Conservation (phyloP, 1,139 yeast genomes). For the Pichia sorboxylosa region DNA sequence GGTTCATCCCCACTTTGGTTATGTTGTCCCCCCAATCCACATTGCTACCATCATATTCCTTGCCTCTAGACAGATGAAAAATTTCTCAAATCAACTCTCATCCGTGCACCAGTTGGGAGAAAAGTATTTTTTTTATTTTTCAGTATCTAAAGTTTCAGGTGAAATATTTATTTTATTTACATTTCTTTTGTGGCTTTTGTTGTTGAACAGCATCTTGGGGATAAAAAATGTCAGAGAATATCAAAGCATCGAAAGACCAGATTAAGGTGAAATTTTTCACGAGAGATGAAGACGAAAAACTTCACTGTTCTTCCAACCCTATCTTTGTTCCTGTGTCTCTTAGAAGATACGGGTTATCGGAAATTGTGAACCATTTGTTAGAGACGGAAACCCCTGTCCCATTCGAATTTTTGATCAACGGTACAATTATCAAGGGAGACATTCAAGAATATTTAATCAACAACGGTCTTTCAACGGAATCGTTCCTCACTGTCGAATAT, state of each 20-base stretch:
- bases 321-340: conserved; percentile 76
- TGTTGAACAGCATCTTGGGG: too few relatives aligned
- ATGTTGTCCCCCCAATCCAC: too few relatives aligned
- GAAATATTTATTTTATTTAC: too few relatives aligned
- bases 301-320: conserved; percentile 73
- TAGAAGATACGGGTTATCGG: conserved; percentile 86
- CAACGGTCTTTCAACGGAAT: conserved; percentile 76
- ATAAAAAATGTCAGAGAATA: conserved; percentile 7
- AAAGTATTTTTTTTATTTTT: too few relatives aligned
- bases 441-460: conserved; percentile 66
- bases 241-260: conserved; percentile 23
- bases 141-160: too few relatives aligned
- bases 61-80: too few relatives aligned
- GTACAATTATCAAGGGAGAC: conserved; percentile 65
- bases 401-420: conserved; percentile 85
- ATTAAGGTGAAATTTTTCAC: conserved; percentile 78
- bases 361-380: conserved; percentile 83
- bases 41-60: too few relatives aligned
- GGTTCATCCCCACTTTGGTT: too few relatives aligned
- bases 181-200: too few relatives aligned
- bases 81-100: too few relatives aligned
- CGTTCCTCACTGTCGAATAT: conserved; percentile 71
- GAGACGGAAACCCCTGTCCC: conserved; percentile 58
- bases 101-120: too few relatives aligned
- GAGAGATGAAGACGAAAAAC: conserved; percentile 63